These are phyloP conservation scores for Amanita rubescens DNA, from an alignment of 768 basidiomycete species.

Conservation along the genomic window DNA sequence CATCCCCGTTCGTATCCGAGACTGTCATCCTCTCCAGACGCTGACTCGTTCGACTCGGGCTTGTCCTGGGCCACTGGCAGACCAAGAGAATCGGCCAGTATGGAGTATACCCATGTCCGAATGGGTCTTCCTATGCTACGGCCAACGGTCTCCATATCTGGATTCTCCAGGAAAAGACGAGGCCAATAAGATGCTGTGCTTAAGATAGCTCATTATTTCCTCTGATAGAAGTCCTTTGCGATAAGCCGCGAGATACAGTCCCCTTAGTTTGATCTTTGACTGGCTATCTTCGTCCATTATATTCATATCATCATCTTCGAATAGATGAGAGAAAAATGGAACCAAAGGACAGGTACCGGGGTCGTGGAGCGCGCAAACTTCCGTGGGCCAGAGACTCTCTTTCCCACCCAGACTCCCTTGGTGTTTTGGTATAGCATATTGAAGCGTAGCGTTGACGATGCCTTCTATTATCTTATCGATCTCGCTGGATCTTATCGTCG, in stretches of 20 bases:
- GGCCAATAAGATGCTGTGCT: conserved; percentile 66
- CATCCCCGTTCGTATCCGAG: conserved; percentile 30
- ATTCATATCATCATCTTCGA: conserved; percentile 22
- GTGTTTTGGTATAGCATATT: conserved; percentile 66
- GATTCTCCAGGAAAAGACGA: conserved; percentile 67
- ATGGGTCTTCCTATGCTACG: conserved; percentile 57
- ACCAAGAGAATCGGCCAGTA: conserved; percentile 63
- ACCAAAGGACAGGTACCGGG: conserved; percentile 49
- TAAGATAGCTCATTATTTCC: conserved; percentile 50
- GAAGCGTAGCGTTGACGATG: conserved; percentile 66
- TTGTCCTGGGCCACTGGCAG: conserved; percentile 30
- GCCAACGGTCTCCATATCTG: conserved; percentile 62
- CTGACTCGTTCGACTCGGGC: neutral
- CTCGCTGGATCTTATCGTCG: conserved; percentile 53
- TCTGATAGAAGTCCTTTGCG: conserved; percentile 50
- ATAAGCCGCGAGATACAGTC: conserved; percentile 56
- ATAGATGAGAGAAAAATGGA: conserved; percentile 41
- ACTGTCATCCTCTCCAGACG: conserved; percentile 7
- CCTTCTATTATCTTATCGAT: conserved; percentile 56
- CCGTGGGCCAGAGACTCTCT: conserved; percentile 44
- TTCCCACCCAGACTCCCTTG: conserved; percentile 32
- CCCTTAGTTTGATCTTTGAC: conserved; percentile 33
- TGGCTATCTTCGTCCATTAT: conserved; percentile 16
- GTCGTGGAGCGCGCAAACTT: conserved; percentile 56
- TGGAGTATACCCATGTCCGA: conserved; percentile 57